Percentiles rank a stretch among this genome's conserved stretches.
phyloP scores from a whole-genome alignment of 2,329 filamentous ascomycete genomes.

The Juglanconis juglandina region DNA sequence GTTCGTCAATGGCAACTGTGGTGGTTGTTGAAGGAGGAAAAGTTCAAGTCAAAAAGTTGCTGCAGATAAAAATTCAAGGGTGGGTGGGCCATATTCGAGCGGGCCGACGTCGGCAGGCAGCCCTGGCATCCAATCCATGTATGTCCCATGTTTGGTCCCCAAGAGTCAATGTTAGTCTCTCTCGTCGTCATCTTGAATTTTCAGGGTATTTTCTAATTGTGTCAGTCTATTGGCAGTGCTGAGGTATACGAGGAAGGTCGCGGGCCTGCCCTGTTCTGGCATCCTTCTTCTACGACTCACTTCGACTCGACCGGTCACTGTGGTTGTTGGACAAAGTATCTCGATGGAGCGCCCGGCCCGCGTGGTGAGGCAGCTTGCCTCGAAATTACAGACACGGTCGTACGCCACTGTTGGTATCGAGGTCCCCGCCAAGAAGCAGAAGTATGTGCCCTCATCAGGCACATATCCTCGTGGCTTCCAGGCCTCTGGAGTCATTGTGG shows the following conservation, averaged over 20 bases:
- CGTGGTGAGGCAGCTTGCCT: slow-evolving; percentile 19
- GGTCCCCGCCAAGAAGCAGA: slow-evolving; percentile 77
- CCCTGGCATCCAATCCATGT: not conserved
- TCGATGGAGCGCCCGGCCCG: slow-evolving; percentile 17
- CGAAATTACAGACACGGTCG: slow-evolving; percentile 25
- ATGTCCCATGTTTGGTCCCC: not conserved
- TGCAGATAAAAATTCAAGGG: not conserved
- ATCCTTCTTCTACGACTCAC: not conserved
- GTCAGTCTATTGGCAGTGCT: not conserved
- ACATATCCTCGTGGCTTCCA: slow-evolving; percentile 88
- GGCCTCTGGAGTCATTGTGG: slow-evolving; percentile 82
- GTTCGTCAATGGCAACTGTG: not conserved
- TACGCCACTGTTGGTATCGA: slow-evolving; percentile 15
- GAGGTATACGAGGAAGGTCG: no score
- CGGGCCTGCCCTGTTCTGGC: no score
- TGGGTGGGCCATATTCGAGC: not conserved
- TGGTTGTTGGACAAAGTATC: not conserved
- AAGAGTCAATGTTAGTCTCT: not conserved
- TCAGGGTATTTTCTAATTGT: not conserved
- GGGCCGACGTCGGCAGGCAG: slow-evolving; percentile 3
- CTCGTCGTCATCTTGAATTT: not conserved
- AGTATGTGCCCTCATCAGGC: slow-evolving; percentile 81
- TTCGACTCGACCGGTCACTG: not conserved
- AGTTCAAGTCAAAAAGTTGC: not conserved
- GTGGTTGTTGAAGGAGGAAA: not conserved